Evolutionary conservation across 345 rosid species (phyloP).

Genomic region (Firmiana major): DNA sequence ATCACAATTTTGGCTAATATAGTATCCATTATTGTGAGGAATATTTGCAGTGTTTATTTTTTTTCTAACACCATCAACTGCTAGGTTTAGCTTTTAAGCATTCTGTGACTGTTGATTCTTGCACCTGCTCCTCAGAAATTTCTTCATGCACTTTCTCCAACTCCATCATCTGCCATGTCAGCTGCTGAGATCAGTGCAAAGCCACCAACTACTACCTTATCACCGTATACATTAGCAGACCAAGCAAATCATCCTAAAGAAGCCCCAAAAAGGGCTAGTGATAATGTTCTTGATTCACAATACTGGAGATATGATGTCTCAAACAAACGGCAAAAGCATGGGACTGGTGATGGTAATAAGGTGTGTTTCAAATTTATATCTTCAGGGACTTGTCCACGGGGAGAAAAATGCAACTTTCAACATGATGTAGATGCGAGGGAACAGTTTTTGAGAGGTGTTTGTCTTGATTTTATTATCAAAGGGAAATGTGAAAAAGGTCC

Average conservation of each 20-base stretch:
- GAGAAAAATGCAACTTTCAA: constrained; percentile 62
- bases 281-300: constrained; percentile 56
- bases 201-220: constrained; percentile 64
- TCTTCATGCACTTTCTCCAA: constrained; percentile 85
- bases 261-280: constrained; percentile 46
- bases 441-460: constrained; percentile 80
- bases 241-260: constrained; percentile 41
- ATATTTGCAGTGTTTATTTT: neutral
- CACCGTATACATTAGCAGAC: constrained; percentile 53
- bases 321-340: constrained; percentile 68
- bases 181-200: constrained; percentile 65
- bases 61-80: neutral
- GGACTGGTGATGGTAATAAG: constrained; percentile 52
- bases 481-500: constrained; percentile 94
- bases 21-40: neutral
- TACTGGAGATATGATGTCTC: constrained; percentile 94
- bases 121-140: constrained; percentile 56
- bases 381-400: constrained; percentile 82
- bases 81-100: constrained; percentile 4
- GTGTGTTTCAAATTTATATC: constrained; percentile 77
- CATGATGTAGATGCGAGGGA: constrained; percentile 81
- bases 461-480: constrained; percentile 88
- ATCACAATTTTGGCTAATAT: neutral
- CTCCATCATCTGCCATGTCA: constrained; percentile 74
- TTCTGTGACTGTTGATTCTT: constrained; percentile 13